These are phyloP conservation scores for Leishmania guyanensis DNA, from an alignment of 208 protist species.

Conservation along the genomic window DNA sequence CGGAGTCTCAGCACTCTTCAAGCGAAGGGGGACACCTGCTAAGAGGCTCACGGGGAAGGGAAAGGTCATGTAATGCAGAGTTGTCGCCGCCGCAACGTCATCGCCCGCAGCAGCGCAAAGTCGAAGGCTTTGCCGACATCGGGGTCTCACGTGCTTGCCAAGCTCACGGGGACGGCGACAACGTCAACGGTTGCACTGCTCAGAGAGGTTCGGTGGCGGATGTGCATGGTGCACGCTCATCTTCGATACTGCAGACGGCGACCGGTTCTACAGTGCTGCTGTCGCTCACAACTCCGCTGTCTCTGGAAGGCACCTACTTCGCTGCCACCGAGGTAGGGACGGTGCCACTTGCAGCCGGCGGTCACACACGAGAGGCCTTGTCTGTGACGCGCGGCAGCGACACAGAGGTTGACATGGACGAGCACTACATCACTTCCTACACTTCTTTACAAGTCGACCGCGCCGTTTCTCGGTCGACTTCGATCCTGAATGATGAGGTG, in stretches of 20 bases:
- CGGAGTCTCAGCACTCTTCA: not conserved
- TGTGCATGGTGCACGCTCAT: not conserved
- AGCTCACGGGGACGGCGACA: not conserved
- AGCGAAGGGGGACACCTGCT: not conserved
- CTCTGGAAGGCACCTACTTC: not conserved
- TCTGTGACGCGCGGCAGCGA: not conserved
- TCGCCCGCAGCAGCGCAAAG: not conserved
- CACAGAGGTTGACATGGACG: not conserved
- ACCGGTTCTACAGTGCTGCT: not conserved
- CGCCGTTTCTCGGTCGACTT: not conserved
- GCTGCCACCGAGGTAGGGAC: not conserved
- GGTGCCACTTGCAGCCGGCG: not conserved
- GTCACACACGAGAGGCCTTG: not conserved
- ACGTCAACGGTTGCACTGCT: not conserved
- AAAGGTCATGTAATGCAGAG: not conserved
- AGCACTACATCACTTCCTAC: not conserved
- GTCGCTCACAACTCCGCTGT: not conserved
- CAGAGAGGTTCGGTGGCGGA: not conserved
- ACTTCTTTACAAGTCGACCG: not conserved
- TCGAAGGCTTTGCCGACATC: not conserved
- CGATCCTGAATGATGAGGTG: not conserved
- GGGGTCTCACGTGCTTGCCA: not conserved
- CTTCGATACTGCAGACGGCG: not conserved
- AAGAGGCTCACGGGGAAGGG: not conserved
- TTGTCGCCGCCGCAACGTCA: not conserved